phyloP scores from a whole-genome alignment of 495 filamentous ascomycete species.

The Penicillium goetzii region DNA sequence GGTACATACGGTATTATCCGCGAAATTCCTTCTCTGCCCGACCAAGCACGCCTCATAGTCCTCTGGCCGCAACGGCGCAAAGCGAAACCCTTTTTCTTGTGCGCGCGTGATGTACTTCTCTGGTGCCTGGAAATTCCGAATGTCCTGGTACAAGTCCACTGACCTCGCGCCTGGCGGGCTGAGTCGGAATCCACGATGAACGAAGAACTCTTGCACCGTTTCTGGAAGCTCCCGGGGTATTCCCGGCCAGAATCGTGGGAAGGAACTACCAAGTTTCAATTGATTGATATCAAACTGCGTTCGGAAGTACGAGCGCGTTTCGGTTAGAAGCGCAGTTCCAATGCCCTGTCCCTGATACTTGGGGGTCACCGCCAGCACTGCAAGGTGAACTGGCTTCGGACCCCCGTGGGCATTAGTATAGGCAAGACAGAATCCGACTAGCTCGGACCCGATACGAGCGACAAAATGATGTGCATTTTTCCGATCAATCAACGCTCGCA shows the following conservation, averaged over 20 bases:
- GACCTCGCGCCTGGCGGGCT: slow-evolving; percentile 33
- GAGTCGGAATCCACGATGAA: slow-evolving; percentile 49
- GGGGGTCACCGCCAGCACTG: slow-evolving; percentile 49
- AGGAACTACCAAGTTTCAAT: slow-evolving; percentile 46
- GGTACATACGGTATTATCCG: slow-evolving; percentile 39
- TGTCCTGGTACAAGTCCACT: slow-evolving; percentile 50
- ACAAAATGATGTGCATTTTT: slow-evolving; percentile 41
- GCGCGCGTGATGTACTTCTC: slow-evolving; percentile 44
- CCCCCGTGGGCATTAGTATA: slow-evolving; percentile 36
- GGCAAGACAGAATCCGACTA: slow-evolving; percentile 50
- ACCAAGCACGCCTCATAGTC: slow-evolving; percentile 48
- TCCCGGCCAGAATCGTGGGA: slow-evolving; percentile 56
- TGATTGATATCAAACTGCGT: slow-evolving; percentile 27
- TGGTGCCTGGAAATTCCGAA: slow-evolving; percentile 40
- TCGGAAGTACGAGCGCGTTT: slow-evolving; percentile 37
- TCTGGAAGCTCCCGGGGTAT: slow-evolving; percentile 46
- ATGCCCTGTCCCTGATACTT: slow-evolving; percentile 44
- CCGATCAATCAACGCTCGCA: slow-evolving; percentile 35
- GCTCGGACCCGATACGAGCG: slow-evolving; percentile 31
- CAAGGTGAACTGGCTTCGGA: slow-evolving; percentile 36
- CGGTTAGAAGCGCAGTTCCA: slow-evolving; percentile 47
- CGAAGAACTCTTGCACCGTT: slow-evolving; percentile 46
- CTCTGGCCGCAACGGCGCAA: slow-evolving; percentile 42
- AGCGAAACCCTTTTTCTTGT: slow-evolving; percentile 41
- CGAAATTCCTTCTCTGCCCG: slow-evolving; percentile 51